These are phyloP conservation scores for Fraxinus sp. DNA, from an alignment of 305 asterid genomes.

Conservation along the genomic window DNA sequence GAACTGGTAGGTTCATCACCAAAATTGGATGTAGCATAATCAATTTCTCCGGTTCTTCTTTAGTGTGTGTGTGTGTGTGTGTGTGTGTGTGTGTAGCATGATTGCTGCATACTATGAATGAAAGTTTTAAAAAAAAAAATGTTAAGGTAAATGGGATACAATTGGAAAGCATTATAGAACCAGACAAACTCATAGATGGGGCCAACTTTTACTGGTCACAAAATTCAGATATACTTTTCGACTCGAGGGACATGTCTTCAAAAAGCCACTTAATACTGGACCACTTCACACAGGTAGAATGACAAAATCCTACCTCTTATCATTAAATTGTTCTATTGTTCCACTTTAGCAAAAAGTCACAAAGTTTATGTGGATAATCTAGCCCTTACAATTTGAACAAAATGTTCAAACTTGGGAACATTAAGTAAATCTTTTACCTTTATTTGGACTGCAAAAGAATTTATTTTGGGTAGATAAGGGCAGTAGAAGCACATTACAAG, in stretches of 20 bases:
- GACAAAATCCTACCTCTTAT: not conserved
- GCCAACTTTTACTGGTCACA: not conserved
- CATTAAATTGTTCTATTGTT: not conserved
- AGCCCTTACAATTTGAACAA: not conserved
- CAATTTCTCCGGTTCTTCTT: not conserved
- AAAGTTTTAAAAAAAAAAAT: not conserved
- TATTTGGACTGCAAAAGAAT: not conserved
- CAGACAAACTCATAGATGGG: not conserved
- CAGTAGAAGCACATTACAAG: not conserved
- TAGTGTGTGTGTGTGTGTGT: too few species aligned
- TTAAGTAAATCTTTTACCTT: not conserved
- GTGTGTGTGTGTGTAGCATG: not conserved
- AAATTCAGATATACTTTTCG: not conserved
- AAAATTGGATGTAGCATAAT: not conserved
- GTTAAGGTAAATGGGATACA: constrained; percentile 12
- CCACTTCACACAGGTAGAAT: not conserved
- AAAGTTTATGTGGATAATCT: not conserved
- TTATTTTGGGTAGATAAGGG: not conserved
- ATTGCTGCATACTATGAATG: not conserved
- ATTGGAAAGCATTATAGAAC: not conserved
- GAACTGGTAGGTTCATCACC: not conserved
- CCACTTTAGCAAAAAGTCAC: not conserved
- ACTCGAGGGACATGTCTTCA: not conserved
- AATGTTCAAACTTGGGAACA: not conserved
- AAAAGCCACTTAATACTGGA: not conserved